These are phyloP conservation scores for Aspergillus sp. DNA, from an alignment of 2,329 filamentous ascomycete species.

Conservation along the genomic window DNA sequence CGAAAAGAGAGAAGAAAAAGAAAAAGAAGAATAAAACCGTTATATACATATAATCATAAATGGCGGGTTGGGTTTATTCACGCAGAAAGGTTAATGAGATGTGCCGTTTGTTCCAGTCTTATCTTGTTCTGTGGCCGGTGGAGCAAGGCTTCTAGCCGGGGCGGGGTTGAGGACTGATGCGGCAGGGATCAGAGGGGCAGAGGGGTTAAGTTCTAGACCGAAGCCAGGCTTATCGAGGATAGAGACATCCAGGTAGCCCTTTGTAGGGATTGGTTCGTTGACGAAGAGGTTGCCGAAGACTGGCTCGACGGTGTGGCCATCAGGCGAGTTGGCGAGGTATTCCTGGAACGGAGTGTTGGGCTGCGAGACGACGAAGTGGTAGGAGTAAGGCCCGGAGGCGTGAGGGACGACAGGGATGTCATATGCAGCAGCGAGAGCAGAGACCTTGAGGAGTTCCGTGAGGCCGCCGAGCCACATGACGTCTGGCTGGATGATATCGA, in stretches of 20 bases:
- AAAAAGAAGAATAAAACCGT: constrained; percentile 1
- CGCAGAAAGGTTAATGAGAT: constrained; percentile 5
- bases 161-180: constrained; percentile 69
- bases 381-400: constrained; percentile 89
- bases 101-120: constrained; percentile 24
- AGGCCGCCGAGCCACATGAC: constrained; percentile 97
- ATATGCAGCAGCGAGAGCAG: constrained; percentile 86
- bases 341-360: constrained; percentile 94
- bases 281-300: constrained; percentile 90
- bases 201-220: constrained; percentile 81
- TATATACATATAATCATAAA: constrained; percentile 8
- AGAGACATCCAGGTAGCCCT: constrained; percentile 76
- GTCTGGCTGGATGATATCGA: constrained; percentile 93
- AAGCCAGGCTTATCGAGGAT: constrained; percentile 89
- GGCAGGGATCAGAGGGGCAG: constrained; percentile 75
- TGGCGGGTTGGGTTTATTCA: neutral
- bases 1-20: neutral
- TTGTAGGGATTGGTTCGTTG: constrained; percentile 83
- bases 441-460: constrained; percentile 87
- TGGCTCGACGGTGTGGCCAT: constrained; percentile 84
- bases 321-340: constrained; percentile 89
- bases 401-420: constrained; percentile 95
- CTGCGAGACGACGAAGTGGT: constrained; percentile 94
- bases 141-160: constrained; percentile 49
- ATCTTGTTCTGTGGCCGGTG: constrained; percentile 22